A percentile compares a stretch with the other conserved stretches of the same genome.
phyloP scores from a whole-genome alignment of 2,329 filamentous ascomycete genomes.

The Albophoma yamanashiensis region DNA sequence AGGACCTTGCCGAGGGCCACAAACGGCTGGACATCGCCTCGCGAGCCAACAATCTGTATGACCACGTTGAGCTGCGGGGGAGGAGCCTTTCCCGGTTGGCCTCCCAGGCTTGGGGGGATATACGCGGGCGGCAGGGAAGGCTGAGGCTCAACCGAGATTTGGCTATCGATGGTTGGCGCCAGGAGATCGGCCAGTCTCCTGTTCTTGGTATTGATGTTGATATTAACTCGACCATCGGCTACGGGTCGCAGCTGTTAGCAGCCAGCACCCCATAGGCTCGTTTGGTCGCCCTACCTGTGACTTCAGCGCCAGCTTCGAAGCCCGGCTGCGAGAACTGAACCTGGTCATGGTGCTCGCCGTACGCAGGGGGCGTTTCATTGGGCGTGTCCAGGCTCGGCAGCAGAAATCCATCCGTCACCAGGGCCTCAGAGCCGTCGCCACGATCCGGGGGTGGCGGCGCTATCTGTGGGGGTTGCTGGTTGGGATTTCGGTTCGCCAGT shows the following conservation, averaged over 20 bases:
- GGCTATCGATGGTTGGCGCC: slow-evolving; percentile 48
- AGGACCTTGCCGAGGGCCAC: slow-evolving; percentile 57
- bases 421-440: slow-evolving; percentile 16
- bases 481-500: slow-evolving; percentile 6
- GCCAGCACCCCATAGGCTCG: neutral
- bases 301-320: slow-evolving; percentile 49
- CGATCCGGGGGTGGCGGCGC: slow-evolving; percentile 1
- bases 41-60: slow-evolving; percentile 64
- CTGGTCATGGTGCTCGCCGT: slow-evolving; percentile 45
- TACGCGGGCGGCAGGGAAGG: slow-evolving; percentile 53
- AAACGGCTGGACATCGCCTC: slow-evolving; percentile 69
- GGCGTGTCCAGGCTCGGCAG: slow-evolving; percentile 28
- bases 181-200: slow-evolving; percentile 56
- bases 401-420: slow-evolving; percentile 28
- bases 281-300: slow-evolving; percentile 33
- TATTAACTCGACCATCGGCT: slow-evolving; percentile 70
- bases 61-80: slow-evolving; percentile 57
- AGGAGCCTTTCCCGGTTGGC: slow-evolving; percentile 44
- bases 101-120: slow-evolving; percentile 62
- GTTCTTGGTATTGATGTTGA: slow-evolving; percentile 66
- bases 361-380: slow-evolving; percentile 41
- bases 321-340: slow-evolving; percentile 51
- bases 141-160: slow-evolving; percentile 38
- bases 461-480: neutral
- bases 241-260: slow-evolving; percentile 1